Evolutionary conservation across 2,329 filamentous ascomycete genomes (phyloP).

Genomic region (Hansfordia pulvinata): DNA sequence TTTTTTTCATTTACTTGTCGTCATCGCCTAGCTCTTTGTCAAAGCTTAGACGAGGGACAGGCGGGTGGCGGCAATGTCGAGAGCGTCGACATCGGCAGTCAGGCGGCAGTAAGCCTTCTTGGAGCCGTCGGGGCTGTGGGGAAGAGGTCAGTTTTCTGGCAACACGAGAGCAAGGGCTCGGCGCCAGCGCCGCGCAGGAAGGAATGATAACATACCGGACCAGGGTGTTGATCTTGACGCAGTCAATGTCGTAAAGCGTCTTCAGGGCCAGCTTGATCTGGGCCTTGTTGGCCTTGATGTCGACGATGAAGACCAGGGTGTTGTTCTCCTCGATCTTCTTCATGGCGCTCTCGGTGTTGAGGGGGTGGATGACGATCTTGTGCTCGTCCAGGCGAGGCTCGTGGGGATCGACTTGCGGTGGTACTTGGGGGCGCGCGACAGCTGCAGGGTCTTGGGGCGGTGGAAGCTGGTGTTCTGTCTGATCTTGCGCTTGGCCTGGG

Average conservation of each 20-base stretch:
- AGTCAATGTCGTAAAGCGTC: conserved; percentile 98
- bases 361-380: conserved; percentile 94
- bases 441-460: conserved; percentile 88
- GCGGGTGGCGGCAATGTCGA: conserved; percentile 99
- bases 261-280: conserved; percentile 98
- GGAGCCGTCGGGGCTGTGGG: conserved; percentile 69
- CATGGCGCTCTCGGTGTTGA: conserved; percentile 99
- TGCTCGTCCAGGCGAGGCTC: conserved; percentile 87
- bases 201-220: conserved; percentile 55
- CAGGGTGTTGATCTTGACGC: conserved; percentile 98
- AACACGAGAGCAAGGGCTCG: conserved; percentile 8
- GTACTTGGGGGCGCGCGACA: conserved; percentile 88
- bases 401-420: conserved; percentile 87
- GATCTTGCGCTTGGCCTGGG: conserved; percentile 85
- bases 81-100: conserved; percentile 90
- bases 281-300: conserved; percentile 97
- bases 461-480: conserved; percentile 91
- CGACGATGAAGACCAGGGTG: conserved; percentile 95
- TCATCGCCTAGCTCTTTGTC: conserved; percentile 24
- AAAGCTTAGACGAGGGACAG: conserved; percentile 81
- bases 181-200: background rate
- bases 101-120: conserved; percentile 99
- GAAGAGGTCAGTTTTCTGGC: no score
- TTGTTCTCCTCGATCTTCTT: conserved; percentile 99
- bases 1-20: no score